Base-by-base conservation (phyloP, 1,139 yeast species). In the Hansenula lynferdii region DNA sequence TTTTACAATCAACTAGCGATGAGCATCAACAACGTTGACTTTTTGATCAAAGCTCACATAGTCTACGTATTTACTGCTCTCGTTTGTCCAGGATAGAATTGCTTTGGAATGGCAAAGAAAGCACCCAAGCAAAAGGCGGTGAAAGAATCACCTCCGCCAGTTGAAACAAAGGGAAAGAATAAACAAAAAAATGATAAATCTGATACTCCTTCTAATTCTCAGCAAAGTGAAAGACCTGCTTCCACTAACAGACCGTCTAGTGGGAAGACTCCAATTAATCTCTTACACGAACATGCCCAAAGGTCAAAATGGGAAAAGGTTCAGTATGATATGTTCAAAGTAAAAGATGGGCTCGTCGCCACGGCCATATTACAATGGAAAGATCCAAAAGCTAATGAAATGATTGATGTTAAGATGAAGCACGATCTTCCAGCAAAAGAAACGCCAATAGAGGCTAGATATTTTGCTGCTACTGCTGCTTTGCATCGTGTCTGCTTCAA, bases 221-320 rank as follows among this genome's bases (percentile, higher is more conserved):
- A 17, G 20, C 45, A 56, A 40, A 25, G 56, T 22, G 44, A 57
- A 43, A 54, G 76, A 41, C 58, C 72, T 11, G 59, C 70, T n/a
- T 80, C 80, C 1, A 74, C 85, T 1, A 69, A 77, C 3, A 67
- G 80, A 1, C 61, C 77, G 2, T 77, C 84, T 19, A 90, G 97
- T 2, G 98, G 98, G 1, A 92, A 92, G 52, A 66, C 92, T 11
- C 97, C 98, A 0, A 89, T 86, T 3, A 81, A 95, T 0, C 61
- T 92, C 25, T 68, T 92, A 5, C 86, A 86, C 55, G 98, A 92
- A 54, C 84, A 82, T 48, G 85, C 95, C 46, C 97, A 86, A 57
- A 85, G 83, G 55, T 80, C 76, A 43, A 86, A 87, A 60, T 92
- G 98, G 98, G 85, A 80, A 42, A 82, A 82, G 49, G 95, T 87